Base-by-base conservation (phyloP, 108 stramenopile species). In the Heterococcus sp. region DNA sequence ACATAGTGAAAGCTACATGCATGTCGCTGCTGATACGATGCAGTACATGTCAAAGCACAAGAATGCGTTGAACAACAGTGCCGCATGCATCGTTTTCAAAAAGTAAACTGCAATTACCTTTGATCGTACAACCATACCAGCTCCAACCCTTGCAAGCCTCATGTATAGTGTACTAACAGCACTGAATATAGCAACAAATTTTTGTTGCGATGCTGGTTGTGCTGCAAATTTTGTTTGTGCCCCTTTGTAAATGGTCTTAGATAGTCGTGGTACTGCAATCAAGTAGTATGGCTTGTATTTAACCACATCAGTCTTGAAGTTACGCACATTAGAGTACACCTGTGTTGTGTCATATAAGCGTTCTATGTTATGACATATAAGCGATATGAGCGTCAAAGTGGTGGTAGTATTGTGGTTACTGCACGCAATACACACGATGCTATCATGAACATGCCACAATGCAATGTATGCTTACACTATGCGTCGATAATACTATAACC, bases 241-340 rank as follows among this genome's bases (percentile, higher is more conserved):
- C 2, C 95, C 95, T 71, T 81, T 81, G 69, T 71, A 84, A 38
- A 84, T 84, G 40, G 93, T 96, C 88, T 96, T 94, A 73, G 94
- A 74, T 3, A 96, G 91, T 58, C 95, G 89, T 0, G 95, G 95
- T 2, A 96, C 95, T 32, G 94, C 85, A 2, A 96, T 92, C 74
- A 95, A 76, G 93, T 94, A 94, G 72, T 96, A 90, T 8, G 95
- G 95, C 69, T 92, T 87, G 79, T 94, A 90, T 75, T 93, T 92
- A 33, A 91, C 93, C 90, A 96, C 88, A 76, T 96, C 95, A 63
- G 91, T 92, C 76, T 93, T 93, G 81, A 96, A 95, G 74, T 87
- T 87, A 26, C 94, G 92, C 67, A 96, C 92, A 68, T 89, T 90
- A 27, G 91, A 92, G 78, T 96, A 96, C 1, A 94, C 76, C 76